Conservation (phyloP, 129 eudicot species). For the Artemisia tridentata region DNA sequence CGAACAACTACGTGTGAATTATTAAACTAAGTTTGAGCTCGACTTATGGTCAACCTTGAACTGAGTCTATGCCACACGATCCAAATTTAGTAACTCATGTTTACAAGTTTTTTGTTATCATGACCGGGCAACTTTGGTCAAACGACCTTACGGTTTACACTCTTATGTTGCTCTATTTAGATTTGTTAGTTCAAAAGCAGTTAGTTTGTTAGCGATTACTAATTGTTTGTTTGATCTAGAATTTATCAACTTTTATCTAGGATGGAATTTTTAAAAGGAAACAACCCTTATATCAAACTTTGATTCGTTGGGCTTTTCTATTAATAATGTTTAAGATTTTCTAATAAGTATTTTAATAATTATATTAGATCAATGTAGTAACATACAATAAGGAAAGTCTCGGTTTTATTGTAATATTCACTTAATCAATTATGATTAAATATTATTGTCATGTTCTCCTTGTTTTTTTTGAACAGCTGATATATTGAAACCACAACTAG, state of each 20-base stretch:
- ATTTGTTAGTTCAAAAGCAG: background rate
- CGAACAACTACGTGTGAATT: too few relatives aligned
- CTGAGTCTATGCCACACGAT: too few relatives aligned
- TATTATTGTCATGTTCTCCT: slow-evolving; percentile 22
- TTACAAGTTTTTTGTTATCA: too few relatives aligned
- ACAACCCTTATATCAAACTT: background rate
- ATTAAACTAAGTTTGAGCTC: too few relatives aligned
- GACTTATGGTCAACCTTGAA: too few relatives aligned
- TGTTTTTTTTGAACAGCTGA: too few relatives aligned
- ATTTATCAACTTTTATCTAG: background rate
- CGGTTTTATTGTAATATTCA: background rate
- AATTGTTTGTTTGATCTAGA: background rate
- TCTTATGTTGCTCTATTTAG: background rate
- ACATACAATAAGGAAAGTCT: background rate
- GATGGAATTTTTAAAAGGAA: background rate
- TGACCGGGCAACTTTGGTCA: too few relatives aligned
- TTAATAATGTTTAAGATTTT: background rate
- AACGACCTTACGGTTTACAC: background rate
- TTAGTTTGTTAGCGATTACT: background rate
- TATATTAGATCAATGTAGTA: background rate
- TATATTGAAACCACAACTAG: too few relatives aligned
- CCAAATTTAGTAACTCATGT: too few relatives aligned
- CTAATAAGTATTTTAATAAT: background rate
- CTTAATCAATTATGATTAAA: slow-evolving; percentile 1
- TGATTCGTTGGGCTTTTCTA: background rate